phyloP scores from a whole-genome alignment of 306 rosid species.

The Oemleria cerasiformis region DNA sequence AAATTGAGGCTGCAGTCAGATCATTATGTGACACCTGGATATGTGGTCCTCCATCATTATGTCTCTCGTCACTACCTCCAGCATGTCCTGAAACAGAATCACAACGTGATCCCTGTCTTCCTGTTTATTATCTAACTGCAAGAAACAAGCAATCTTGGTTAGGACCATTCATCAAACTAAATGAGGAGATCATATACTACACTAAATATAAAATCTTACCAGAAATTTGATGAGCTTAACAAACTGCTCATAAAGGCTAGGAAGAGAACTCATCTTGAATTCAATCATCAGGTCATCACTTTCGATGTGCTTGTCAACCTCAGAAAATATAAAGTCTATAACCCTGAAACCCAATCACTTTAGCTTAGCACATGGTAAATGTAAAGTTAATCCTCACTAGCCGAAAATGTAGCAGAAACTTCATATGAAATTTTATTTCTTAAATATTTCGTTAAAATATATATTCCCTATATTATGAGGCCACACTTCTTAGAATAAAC shows the following conservation, averaged over 20 bases:
- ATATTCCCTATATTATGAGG: background rate
- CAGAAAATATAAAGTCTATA: conserved; percentile 57
- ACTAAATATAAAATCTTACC: conserved; percentile 44
- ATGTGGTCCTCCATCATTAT: conserved; percentile 88
- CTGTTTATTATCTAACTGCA: conserved; percentile 67
- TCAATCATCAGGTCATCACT: conserved; percentile 36
- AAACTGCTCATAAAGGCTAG: conserved; percentile 73
- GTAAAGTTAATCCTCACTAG: background rate
- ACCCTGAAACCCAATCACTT: conserved; percentile 45
- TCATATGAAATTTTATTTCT: background rate
- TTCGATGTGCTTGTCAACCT: conserved; percentile 60
- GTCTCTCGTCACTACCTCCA: conserved; percentile 88
- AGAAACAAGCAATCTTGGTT: conserved; percentile 15
- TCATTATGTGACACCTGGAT: conserved; percentile 49
- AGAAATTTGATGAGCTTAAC: conserved; percentile 59
- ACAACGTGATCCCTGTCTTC: conserved; percentile 83
- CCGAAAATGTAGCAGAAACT: background rate
- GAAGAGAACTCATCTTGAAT: conserved; percentile 85
- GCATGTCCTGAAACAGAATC: conserved; percentile 95
- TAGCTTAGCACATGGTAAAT: background rate
- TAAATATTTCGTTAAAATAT: no score
- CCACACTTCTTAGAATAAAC: background rate
- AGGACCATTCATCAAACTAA: conserved; percentile 23
- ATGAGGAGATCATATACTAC: background rate
- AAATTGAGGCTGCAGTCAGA: background rate